These are phyloP conservation scores for Chimonanthus praecox DNA, from an alignment of 164 flowering plant species.

Conservation along the genomic window DNA sequence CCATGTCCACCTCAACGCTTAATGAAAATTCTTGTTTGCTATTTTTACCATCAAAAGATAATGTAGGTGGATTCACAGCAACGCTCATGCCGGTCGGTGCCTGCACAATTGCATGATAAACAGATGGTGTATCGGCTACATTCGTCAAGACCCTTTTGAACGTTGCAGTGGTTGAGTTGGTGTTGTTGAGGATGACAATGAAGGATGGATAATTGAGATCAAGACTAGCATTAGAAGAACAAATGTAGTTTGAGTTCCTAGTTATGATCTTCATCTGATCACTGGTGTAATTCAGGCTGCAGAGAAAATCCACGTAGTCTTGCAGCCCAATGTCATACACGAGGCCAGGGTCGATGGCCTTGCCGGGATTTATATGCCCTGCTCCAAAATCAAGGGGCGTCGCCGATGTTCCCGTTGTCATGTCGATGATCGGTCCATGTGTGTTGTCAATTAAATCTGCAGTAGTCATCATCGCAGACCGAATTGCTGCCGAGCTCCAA, in stretches of 20 bases:
- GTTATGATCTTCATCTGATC: constrained; percentile 24
- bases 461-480: constrained; percentile 44
- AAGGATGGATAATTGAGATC: constrained; percentile 33
- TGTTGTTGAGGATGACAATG: constrained; percentile 19
- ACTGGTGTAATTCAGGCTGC: constrained; percentile 26
- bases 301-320: constrained; percentile 29
- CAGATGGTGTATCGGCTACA: constrained; percentile 7
- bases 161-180: constrained; percentile 12
- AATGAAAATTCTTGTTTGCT: constrained; percentile 8
- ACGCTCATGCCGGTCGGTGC: constrained; percentile 12
- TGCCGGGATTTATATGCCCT: constrained; percentile 33
- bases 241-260: constrained; percentile 13
- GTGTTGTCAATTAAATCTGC: constrained; percentile 21
- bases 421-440: constrained; percentile 11
- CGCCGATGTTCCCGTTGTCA: constrained; percentile 10
- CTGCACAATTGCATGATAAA: constrained; percentile 13
- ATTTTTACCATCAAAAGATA: constrained; percentile 5
- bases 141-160: constrained; percentile 21
- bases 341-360: constrained; percentile 43
- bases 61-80: constrained; percentile 2
- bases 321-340: constrained; percentile 25
- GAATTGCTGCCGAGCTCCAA: constrained; percentile 35
- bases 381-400: constrained; percentile 37
- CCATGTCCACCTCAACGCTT: constrained; percentile 25
- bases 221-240: constrained; percentile 16